Base-by-base conservation (phyloP, 1,284 basidiomycete genomes). In the Boletus hoseneyae region DNA sequence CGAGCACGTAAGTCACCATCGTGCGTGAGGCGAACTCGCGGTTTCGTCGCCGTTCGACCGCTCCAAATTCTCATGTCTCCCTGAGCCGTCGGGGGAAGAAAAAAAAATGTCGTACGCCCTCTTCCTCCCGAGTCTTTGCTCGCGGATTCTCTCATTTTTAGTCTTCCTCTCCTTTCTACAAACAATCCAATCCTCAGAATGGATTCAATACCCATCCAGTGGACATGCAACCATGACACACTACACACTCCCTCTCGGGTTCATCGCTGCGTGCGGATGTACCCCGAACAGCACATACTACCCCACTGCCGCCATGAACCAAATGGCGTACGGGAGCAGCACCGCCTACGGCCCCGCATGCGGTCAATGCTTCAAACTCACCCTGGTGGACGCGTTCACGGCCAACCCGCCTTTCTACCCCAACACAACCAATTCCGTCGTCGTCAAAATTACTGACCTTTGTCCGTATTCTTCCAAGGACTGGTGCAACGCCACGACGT, bases 311-410 rank as follows among this genome's bases (percentile, higher is more conserved):
- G 88, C 88, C 8, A 67, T 90, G 56, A 86, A 75, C 51, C 82
- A 88, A 59, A 82, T 85, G 74, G 87, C 87, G 2, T 90, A 77
- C 57, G 88, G 87, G 0, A 86, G 83, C 61, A 83, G 78, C 55
- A 74, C 70, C n/a, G 75, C 77, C n/a, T 90, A 82, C 61, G 87
- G 87, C 6, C 81, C 85, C 35, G 77, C 75, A 4, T 90, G 87
- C 59, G 87, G 87, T 35, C 75, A 74, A 49, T 90, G 88, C 73
- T 90, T 90, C 68, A 83, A 83, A 43, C 68, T 90, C 51, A 86
- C 86, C 1, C 73, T 90, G 29, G 61, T 87, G 42, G 82, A 87
- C 58, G 80, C 86, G 6, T 82, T 83, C 60, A 71, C 75, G 15
- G 73, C 80, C 1, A 69, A 74, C 41, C 87, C 87, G n/a, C 84